Evolutionary conservation across 2,329 filamentous ascomycete genomes (phyloP).

Genomic region (Tympanopsis confertula): DNA sequence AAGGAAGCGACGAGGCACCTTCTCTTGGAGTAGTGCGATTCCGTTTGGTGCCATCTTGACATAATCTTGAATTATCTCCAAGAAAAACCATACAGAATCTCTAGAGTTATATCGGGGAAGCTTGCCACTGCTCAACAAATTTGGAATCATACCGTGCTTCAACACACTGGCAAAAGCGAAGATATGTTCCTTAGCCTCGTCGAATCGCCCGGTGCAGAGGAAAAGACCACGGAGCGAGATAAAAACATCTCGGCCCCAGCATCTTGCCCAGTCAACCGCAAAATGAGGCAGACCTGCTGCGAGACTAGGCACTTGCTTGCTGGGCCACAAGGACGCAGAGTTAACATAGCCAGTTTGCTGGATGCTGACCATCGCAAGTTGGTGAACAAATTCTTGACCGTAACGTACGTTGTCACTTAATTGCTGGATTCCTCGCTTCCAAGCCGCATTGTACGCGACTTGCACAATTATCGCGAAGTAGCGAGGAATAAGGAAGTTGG

Average conservation of each 20-base stretch:
- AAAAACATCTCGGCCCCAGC: constrained; percentile 95
- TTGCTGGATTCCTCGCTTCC: constrained; percentile 65
- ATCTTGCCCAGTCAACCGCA: constrained; percentile 82
- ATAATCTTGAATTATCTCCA: constrained; percentile 94
- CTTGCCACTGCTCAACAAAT: constrained; percentile 76
- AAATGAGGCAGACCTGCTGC: constrained; percentile 93
- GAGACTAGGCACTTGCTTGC: constrained; percentile 72
- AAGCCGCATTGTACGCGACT: constrained; percentile 76
- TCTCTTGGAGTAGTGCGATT: constrained; percentile 59
- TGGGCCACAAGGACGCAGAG: constrained; percentile 81
- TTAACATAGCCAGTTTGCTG: constrained; percentile 84
- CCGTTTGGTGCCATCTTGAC: constrained; percentile 71
- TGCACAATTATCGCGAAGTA: constrained; percentile 87
- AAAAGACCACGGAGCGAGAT: constrained; percentile 90
- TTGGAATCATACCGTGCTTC: constrained; percentile 98
- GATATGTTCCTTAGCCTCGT: constrained; percentile 87
- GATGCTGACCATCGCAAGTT: constrained; percentile 78
- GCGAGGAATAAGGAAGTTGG: constrained; percentile 78
- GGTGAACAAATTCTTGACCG: constrained; percentile 81
- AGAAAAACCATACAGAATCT: constrained; percentile 95
- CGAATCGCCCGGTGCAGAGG: constrained; percentile 77
- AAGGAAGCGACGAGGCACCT: constrained; percentile 73
- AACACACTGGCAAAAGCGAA: constrained; percentile 87
- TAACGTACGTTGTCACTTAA: constrained; percentile 68
- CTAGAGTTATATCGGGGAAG: constrained; percentile 87